Percentiles rank a stretch among this genome's conserved stretches.
Conservation (phyloP, 805 yeast species). For the Saccharomycopsis guyanensis region DNA sequence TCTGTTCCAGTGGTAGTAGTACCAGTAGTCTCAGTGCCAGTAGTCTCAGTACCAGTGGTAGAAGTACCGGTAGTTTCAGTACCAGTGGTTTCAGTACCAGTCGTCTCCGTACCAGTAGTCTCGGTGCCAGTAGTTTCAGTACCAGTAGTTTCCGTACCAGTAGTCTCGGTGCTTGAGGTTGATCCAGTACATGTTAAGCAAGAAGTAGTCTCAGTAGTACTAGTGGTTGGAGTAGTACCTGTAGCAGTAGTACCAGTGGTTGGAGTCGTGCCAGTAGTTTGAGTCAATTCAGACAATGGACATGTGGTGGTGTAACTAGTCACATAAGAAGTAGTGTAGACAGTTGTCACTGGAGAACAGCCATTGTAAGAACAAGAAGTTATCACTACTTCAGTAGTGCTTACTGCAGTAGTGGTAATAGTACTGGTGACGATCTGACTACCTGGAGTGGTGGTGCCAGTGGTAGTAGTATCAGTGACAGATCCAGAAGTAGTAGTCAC, state of each 20-base stretch:
- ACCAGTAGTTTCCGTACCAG: background rate
- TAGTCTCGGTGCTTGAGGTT: background rate
- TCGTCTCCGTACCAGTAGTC: background rate
- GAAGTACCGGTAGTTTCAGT: background rate
- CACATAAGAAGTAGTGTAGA: background rate
- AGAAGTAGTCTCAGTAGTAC: constrained; percentile 15
- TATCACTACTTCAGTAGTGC: constrained; percentile 14
- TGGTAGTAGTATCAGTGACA: constrained; percentile 2
- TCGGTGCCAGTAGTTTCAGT: background rate
- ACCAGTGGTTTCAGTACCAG: background rate
- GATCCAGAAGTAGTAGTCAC: background rate
- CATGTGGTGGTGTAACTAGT: constrained; percentile 6
- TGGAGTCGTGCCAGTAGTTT: background rate
- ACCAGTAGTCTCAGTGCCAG: constrained; percentile 2
- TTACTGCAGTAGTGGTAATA: background rate
- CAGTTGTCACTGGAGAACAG: constrained; percentile 16
- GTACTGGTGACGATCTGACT: constrained; percentile 10
- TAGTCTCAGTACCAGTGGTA: background rate
- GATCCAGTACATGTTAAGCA: constrained; percentile 5
- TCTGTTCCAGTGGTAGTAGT: constrained; percentile 8
- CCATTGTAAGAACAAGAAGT: constrained; percentile 15
- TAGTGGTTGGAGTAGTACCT: constrained; percentile 6
- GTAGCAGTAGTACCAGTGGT: constrained; percentile 15
- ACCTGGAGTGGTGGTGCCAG: constrained; percentile 4
- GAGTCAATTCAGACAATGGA: constrained; percentile 7